Conservation (phyloP, 106 monocot genomes). For the Platanthera zijinensis region DNA sequence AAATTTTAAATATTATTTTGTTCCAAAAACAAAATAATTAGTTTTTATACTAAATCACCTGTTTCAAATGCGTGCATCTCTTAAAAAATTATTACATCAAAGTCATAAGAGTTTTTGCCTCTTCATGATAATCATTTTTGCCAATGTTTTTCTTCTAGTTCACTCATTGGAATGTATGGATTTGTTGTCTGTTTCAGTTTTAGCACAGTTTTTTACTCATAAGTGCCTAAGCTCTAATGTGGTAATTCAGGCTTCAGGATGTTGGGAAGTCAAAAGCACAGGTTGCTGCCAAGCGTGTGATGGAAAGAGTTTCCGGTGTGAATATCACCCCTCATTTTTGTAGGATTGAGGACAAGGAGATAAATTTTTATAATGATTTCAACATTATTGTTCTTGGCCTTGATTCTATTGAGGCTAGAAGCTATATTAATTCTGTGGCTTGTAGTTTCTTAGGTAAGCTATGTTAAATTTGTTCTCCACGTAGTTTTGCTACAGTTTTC, state of each 20-base stretch:
- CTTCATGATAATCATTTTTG: not conserved
- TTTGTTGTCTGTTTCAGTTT: not conserved
- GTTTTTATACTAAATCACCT: too few species aligned
- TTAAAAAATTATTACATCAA: too few species aligned
- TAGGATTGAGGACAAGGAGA: slow-evolving; percentile 93
- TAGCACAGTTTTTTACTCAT: not conserved
- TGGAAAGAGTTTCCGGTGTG: slow-evolving; percentile 96
- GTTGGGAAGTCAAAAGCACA: slow-evolving; percentile 98
- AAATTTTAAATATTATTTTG: too few species aligned
- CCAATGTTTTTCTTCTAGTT: not conserved
- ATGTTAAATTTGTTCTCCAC: not conserved
- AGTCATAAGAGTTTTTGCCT: not conserved
- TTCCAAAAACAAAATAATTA: too few species aligned
- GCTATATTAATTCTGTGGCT: slow-evolving; percentile 95
- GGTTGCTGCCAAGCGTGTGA: slow-evolving; percentile 92
- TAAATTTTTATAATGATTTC: slow-evolving; percentile 82
- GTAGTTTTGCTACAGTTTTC: not conserved
- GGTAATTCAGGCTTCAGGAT: slow-evolving; percentile 74
- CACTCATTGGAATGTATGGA: not conserved
- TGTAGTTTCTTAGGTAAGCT: slow-evolving; percentile 85
- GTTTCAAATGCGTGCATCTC: too few species aligned
- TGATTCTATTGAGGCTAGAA: slow-evolving; percentile 99
- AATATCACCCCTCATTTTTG: slow-evolving; percentile 90
- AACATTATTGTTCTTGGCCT: slow-evolving; percentile 96
- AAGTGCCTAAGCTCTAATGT: slow-evolving; percentile 5